Evolutionary conservation across 2,329 filamentous ascomycete genomes (phyloP), one percentile per base, ranked within the genome.

Genomic region (Trichoderma sp.): DNA sequence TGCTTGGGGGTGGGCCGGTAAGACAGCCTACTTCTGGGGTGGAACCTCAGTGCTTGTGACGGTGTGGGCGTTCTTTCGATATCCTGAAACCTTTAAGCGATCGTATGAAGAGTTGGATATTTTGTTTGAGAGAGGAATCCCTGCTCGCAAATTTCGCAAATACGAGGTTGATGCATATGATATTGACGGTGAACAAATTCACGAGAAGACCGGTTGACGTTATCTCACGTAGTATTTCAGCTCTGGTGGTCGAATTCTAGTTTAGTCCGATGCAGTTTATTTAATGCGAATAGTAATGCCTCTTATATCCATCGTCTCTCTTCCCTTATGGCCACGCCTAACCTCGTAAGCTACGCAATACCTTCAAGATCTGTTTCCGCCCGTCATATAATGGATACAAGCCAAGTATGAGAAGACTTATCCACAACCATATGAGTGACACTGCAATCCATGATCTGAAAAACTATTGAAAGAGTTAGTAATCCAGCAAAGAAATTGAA

Each of bases 41-140:
- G 84, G 82, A 0, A 83, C 84, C 20, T 86, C 86, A 74, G 77
- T 87, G 6, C 34, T 85, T 2, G 85, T 84, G 20, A 78, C 84
- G 0, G 72, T 83, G 0, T 89, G 88, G 82, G 84, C 86, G 0
- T 87, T 80, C 74, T 81, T 81, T 75, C 84, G 84, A 64, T 78
- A 88, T 3, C 86, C 87, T 3, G 88, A 90, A 75, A 87, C 88
- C 0, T 86, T 84, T 68, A 86, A 82, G 8, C 78, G 83, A 6
- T 83, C 82, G 0, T 85, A 84, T 72, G 84, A 82, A 3, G 83
- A 85, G 74, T 68, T 81, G 62, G 79, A 81, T 53, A 43, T 78
- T 57, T 74, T 81, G 7, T 81, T 81, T 68, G 78, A 81, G 71
- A 72, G 75, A 55, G 69, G 72, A 15, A 74, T 81, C 4, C 43